phyloP scores from a whole-genome alignment of 176 grass and related monocot species.

The Hyparrhenia diplandra region DNA sequence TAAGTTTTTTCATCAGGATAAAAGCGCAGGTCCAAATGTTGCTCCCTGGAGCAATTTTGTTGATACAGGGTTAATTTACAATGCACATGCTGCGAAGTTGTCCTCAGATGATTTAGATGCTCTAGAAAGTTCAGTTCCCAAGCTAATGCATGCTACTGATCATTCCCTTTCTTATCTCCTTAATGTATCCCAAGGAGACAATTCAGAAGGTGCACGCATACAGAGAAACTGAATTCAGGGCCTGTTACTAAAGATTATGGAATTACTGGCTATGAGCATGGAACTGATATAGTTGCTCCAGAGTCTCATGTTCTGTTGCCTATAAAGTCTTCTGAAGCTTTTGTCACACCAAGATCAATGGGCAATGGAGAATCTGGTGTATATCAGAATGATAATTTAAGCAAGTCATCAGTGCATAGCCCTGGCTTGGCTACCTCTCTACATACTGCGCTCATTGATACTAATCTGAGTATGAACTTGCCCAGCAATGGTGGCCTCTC shows the following conservation, averaged over 20 bases:
- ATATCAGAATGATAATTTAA: constrained; percentile 25
- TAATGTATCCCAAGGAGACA: constrained; percentile 20
- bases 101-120: constrained; percentile 51
- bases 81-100: constrained; percentile 11
- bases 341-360: not conserved
- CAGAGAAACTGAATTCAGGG: constrained; percentile 29
- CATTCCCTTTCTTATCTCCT: constrained; percentile 36
- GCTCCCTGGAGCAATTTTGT: constrained; percentile 10
- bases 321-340: constrained; percentile 36
- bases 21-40: constrained; percentile 11
- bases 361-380: not conserved
- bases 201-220: not conserved
- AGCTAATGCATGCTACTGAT: constrained; percentile 13
- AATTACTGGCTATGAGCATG: constrained; percentile 8
- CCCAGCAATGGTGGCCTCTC: not conserved
- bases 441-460: constrained; percentile 11
- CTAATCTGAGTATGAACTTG: constrained; percentile 20
- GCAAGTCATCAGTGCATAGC: constrained; percentile 15
- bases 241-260: constrained; percentile 18
- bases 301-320: constrained; percentile 23
- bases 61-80: constrained; percentile 8
- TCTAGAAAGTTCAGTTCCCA: constrained; percentile 50
- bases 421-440: constrained; percentile 24
- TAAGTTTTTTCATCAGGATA: constrained; percentile 21
- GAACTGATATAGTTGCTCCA: constrained; percentile 12